phyloP scores from a whole-genome alignment of 805 yeast species.

The Martiniozyma abietophila region DNA sequence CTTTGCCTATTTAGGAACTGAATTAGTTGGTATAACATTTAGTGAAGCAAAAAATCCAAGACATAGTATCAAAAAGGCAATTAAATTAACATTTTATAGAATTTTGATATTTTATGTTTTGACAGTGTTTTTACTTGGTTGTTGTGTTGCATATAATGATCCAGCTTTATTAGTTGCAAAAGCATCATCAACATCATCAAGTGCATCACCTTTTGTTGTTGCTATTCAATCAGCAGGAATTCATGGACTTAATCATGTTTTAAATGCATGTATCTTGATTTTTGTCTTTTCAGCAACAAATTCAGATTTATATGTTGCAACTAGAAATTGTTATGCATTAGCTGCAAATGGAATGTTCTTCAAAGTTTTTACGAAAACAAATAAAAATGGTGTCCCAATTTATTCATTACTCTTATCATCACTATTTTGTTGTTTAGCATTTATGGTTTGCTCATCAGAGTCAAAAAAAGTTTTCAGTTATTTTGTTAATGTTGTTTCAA shows the following conservation, averaged over 20 bases:
- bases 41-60: slow-evolving; percentile 43
- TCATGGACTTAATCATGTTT: slow-evolving; percentile 57
- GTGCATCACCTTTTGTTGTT: slow-evolving; percentile 79
- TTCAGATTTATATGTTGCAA: slow-evolving; percentile 68
- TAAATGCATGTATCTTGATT: slow-evolving; percentile 69
- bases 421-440: slow-evolving; percentile 55
- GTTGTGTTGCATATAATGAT: slow-evolving; percentile 47
- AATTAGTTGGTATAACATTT: slow-evolving; percentile 38
- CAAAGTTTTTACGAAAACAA: slow-evolving; percentile 51
- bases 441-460: slow-evolving; percentile 52
- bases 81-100: slow-evolving; percentile 45
- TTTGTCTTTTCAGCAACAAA: slow-evolving; percentile 78
- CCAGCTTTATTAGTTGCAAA: slow-evolving; percentile 36
- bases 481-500: slow-evolving; percentile 69
- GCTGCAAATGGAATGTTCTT: slow-evolving; percentile 73
- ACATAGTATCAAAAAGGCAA: slow-evolving; percentile 41
- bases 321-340: slow-evolving; percentile 66
- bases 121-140: slow-evolving; percentile 45
- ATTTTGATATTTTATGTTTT: slow-evolving; percentile 44
- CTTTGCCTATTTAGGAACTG: slow-evolving; percentile 43
- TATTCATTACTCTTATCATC: slow-evolving; percentile 43
- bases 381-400: slow-evolving; percentile 63
- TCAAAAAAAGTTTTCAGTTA: slow-evolving; percentile 53
- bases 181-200: slow-evolving; percentile 41
- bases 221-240: slow-evolving; percentile 66